Conservation (phyloP, 2,329 filamentous ascomycete species). For the Fulvia fulva region DNA sequence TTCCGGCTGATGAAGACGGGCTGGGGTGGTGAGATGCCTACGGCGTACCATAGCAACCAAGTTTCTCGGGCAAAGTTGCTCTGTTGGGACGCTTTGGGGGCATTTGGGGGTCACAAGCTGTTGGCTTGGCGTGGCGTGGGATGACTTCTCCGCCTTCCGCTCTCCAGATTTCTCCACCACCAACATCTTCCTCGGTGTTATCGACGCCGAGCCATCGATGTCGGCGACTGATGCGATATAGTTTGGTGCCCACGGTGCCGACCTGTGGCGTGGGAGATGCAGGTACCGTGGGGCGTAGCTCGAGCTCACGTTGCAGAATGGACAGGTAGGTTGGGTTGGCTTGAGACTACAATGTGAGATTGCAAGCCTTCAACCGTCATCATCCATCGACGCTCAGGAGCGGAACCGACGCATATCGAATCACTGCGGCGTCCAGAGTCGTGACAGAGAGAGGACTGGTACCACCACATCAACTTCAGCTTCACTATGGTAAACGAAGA, state of each 20-base stretch:
- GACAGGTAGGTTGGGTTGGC: too few relatives aligned
- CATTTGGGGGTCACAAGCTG: neutral
- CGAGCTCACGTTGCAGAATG: too few relatives aligned
- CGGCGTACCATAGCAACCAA: neutral
- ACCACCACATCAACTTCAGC: neutral
- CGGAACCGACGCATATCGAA: too few relatives aligned
- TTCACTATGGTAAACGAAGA: conserved; percentile 4
- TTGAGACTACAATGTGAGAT: too few relatives aligned
- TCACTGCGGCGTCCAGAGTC: neutral
- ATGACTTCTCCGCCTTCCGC: neutral
- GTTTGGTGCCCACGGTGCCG: neutral
- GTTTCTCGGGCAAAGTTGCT: neutral
- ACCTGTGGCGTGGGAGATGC: neutral
- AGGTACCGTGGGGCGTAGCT: neutral
- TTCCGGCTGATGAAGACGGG: neutral
- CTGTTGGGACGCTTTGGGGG: neutral
- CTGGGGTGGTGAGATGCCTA: neutral
- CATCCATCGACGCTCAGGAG: too few relatives aligned
- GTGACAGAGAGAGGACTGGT: too few relatives aligned
- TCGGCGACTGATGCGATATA: neutral
- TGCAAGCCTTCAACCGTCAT: too few relatives aligned
- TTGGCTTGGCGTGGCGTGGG: neutral
- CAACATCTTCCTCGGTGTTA: neutral
- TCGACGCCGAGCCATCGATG: neutral
- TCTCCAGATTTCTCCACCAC: neutral